Base-by-base conservation (phyloP, 2,329 filamentous ascomycete species). In the Exserohilum turcica region DNA sequence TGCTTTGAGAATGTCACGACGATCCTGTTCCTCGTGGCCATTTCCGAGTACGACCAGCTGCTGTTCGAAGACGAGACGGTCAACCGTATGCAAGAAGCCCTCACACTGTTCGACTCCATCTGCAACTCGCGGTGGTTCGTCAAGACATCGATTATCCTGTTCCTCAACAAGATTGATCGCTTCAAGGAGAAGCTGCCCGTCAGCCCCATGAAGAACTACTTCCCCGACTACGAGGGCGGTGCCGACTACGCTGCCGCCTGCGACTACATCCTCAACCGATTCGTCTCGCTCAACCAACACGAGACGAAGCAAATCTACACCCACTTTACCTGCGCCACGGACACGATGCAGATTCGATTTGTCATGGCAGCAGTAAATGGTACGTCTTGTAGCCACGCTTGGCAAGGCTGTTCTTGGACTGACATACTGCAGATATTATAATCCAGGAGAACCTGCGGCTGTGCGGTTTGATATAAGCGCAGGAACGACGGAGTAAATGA, bases 231-330 rank as follows among this genome's bases (percentile, higher is more conserved):
- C 74, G 93, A 97, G 80, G 84, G 80, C 64, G 94, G 94, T 66
- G 89, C 96, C 66, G 93, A 99, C 78, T 99, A 99, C 73, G 88
- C 89, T 35, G 89, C 91, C 45, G 94, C 94, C 32, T 99, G 94
- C 80, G 93, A 99, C 77, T 99, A 99, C 80, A 97, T 99, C 71
- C 85, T 99, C 59, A 97, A 97, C 84, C 87, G 94, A 74, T 99
- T 99, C 78, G 94, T 97, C 70, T 94, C 90, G 74, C 82, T 99
- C 74, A 99, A 99, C 81, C 94, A 97, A 79, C 93, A 97, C 76
- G 94, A 97, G 82, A 96, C 92, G 49, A 99, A 99, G 84, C 94
- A 99, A 78, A 97, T 99, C 76, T 99, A 99, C 83, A 99, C 94
- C 54, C 94, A 97, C 79, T 99, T 99, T 80, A 99, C 94, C 44